Percentiles rank a stretch among this genome's conserved stretches.
Evolutionary conservation across 805 yeast genomes (phyloP).

Genomic region (Saturnispora dispora): DNA sequence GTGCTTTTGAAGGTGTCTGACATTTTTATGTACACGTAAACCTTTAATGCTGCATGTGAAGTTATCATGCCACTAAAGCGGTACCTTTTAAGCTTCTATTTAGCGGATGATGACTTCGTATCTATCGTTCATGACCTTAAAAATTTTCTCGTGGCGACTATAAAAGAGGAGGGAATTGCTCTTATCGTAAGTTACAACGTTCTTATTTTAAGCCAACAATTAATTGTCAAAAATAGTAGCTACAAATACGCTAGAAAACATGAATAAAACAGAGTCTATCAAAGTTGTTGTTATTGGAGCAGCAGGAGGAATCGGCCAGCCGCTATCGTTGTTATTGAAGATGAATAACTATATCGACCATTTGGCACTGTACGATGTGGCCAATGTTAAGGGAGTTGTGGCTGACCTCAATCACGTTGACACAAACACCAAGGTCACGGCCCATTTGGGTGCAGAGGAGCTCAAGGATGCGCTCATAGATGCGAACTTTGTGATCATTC

Average conservation of each 20-base stretch:
- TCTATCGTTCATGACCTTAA: neutral
- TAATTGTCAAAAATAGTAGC: neutral
- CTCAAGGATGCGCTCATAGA: conserved; percentile 36
- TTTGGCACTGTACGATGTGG: conserved; percentile 45
- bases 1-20: conserved; percentile 13
- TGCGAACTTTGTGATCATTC: conserved; percentile 43
- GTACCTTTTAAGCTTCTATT: neutral
- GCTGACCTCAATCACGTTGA: conserved; percentile 47
- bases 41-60: neutral
- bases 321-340: conserved; percentile 42
- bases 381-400: conserved; percentile 47
- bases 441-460: conserved; percentile 26
- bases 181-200: neutral
- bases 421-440: conserved; percentile 36
- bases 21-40: neutral
- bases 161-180: neutral
- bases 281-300: conserved; percentile 84
- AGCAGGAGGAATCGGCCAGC: conserved; percentile 67
- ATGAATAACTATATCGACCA: conserved; percentile 36
- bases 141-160: neutral
- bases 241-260: neutral
- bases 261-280: neutral
- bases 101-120: neutral
- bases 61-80: neutral
- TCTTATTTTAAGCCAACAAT: neutral